phyloP scores from a whole-genome alignment of 768 basidiomycete species.

The Asterophora parasitica region DNA sequence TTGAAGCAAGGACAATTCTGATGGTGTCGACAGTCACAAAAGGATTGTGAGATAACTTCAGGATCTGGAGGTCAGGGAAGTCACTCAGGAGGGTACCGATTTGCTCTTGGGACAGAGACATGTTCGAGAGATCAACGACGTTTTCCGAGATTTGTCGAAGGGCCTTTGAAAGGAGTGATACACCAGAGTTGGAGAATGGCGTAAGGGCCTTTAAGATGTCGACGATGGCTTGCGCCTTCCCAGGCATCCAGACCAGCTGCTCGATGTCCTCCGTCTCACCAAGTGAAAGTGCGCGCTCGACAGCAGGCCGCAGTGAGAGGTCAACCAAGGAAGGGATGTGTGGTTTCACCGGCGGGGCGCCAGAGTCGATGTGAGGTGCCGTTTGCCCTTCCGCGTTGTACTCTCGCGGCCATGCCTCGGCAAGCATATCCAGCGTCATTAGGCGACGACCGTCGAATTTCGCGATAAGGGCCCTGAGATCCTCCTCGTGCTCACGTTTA shows the following conservation, averaged over 20 bases:
- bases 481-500: constrained; percentile 6
- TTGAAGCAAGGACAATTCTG: constrained; percentile 15
- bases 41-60: constrained; percentile 26
- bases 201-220: constrained; percentile 14
- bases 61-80: constrained; percentile 7
- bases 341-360: constrained; percentile 9
- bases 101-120: constrained; percentile 21
- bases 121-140: constrained; percentile 23
- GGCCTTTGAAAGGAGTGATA: constrained; percentile 21
- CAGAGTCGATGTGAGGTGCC: not conserved
- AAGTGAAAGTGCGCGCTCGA: constrained; percentile 19
- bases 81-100: constrained; percentile 14
- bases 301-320: constrained; percentile 21
- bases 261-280: constrained; percentile 23
- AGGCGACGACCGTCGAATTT: constrained; percentile 13
- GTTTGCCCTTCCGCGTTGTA: constrained; percentile 1
- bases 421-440: constrained; percentile 17
- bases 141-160: constrained; percentile 11
- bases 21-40: constrained; percentile 20
- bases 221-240: constrained; percentile 20
- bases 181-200: constrained; percentile 23
- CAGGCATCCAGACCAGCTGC: constrained; percentile 23
- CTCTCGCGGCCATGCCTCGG: constrained; percentile 23
- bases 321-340: constrained; percentile 23
- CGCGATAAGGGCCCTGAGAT: constrained; percentile 10